Percentiles rank a stretch among this genome's conserved stretches.
phyloP scores from a whole-genome alignment of 306 rosid species.

The Begonia masoniana region DNA sequence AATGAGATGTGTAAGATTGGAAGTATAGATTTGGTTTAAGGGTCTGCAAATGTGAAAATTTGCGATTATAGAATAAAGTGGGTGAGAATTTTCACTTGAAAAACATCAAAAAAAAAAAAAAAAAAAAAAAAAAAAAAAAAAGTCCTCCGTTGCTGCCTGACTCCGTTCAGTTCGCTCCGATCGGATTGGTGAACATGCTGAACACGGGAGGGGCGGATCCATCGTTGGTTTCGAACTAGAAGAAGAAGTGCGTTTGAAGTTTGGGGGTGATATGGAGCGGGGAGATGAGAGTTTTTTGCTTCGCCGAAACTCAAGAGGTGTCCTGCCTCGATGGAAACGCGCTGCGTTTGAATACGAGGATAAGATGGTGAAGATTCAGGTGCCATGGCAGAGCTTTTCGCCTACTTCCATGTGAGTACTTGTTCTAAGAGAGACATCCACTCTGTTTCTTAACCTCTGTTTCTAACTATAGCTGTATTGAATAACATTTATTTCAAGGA shows the following conservation, averaged over 20 bases:
- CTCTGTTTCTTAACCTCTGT: too few species aligned
- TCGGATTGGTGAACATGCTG: slow-evolving; percentile 80
- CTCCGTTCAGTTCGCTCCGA: slow-evolving; percentile 51
- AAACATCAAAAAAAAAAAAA: too few species aligned
- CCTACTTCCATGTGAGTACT: slow-evolving; percentile 39
- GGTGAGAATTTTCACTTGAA: too few species aligned
- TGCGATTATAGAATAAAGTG: too few species aligned
- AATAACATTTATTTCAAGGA: too few species aligned
- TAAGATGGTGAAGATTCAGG: slow-evolving; percentile 44
- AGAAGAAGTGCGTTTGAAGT: slow-evolving; percentile 20
- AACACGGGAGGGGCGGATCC: slow-evolving; percentile 82
- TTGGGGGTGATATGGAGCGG: slow-evolving; percentile 63
- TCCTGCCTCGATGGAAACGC: slow-evolving; percentile 34
- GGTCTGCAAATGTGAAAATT: too few species aligned
- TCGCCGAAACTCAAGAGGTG: slow-evolving; percentile 52
- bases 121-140: too few species aligned
- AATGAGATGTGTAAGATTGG: too few species aligned
- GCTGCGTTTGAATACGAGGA: slow-evolving; percentile 45
- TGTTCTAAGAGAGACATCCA: slow-evolving; percentile 1
- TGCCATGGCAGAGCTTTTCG: slow-evolving; percentile 70
- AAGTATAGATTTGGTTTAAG: too few species aligned
- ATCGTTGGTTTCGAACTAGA: slow-evolving; percentile 35
- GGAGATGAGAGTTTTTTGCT: slow-evolving; percentile 62
- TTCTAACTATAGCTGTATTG: too few species aligned
- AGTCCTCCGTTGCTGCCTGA: slow-evolving; percentile 19